phyloP scores from a whole-genome alignment of 2,329 filamentous ascomycete genomes.

The Fusarium mundagurra region DNA sequence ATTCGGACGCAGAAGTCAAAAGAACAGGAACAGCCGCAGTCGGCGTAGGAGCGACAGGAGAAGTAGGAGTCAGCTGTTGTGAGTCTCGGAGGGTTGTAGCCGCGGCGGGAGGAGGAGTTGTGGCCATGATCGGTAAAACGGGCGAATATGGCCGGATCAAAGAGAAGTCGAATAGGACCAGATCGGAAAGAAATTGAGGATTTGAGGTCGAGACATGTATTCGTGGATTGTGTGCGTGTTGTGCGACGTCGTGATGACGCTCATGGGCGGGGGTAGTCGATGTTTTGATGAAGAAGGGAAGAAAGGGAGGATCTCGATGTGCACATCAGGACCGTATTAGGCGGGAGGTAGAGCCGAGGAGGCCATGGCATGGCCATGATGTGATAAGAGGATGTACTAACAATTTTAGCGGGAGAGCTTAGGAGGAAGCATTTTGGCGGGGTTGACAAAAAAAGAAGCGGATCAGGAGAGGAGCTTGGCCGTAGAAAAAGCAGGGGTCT shows the following conservation, averaged over 20 bases:
- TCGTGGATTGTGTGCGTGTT: conserved; percentile 9
- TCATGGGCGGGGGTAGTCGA: conserved; percentile 17
- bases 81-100: conserved; percentile 10
- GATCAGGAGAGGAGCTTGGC: conserved; percentile 7
- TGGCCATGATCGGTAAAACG: conserved; percentile 29
- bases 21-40: conserved; percentile 7
- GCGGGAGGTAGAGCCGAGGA: conserved; percentile 18
- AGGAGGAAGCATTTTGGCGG: conserved; percentile 29
- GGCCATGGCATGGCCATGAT: conserved; percentile 15
- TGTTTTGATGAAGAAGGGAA: conserved; percentile 9
- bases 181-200: conserved; percentile 5
- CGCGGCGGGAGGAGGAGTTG: conserved; percentile 31
- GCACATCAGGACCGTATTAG: conserved; percentile 24
- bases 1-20: conserved; percentile 45
- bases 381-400: conserved; percentile 26
- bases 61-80: conserved; percentile 22
- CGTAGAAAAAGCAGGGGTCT: conserved; percentile 10
- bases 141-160: not conserved
- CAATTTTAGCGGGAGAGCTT: conserved; percentile 21
- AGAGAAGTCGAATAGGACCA: conserved; percentile 10
- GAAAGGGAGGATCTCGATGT: conserved; percentile 34
- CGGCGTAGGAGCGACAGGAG: conserved; percentile 10
- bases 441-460: conserved; percentile 40
- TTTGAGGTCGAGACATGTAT: conserved; percentile 26
- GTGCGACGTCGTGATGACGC: conserved; percentile 34